Percentiles rank a stretch among this genome's conserved stretches.
These are phyloP conservation scores for Tephrocybe sp. DNA, from an alignment of 768 basidiomycete genomes.

Conservation along the genomic window DNA sequence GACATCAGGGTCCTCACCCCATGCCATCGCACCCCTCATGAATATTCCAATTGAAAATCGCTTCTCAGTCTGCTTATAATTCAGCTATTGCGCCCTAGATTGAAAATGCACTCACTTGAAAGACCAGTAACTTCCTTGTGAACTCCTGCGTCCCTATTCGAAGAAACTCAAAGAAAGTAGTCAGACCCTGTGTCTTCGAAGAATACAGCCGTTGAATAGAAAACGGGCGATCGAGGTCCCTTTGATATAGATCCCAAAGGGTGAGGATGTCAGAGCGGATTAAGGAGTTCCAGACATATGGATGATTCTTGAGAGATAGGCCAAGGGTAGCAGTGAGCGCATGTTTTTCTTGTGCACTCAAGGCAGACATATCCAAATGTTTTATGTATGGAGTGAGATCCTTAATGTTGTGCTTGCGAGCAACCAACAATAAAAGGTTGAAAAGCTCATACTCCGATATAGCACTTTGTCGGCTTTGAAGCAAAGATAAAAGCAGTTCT, in stretches of 20 bases:
- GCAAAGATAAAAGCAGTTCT: slow-evolving; percentile 39
- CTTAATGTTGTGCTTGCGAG: slow-evolving; percentile 36
- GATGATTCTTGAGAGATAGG: slow-evolving; percentile 37
- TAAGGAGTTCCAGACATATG: slow-evolving; percentile 63
- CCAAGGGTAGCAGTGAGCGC: slow-evolving; percentile 41
- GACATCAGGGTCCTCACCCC: slow-evolving; percentile 58
- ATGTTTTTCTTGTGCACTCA: slow-evolving; percentile 52
- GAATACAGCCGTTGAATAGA: slow-evolving; percentile 61
- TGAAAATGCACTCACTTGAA: slow-evolving; percentile 41
- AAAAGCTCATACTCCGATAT: slow-evolving; percentile 63
- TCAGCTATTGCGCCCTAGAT: background rate
- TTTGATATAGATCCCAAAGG: slow-evolving; percentile 45
- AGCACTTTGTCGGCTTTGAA: slow-evolving; percentile 49
- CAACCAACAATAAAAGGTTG: slow-evolving; percentile 44
- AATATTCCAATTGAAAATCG: slow-evolving; percentile 64
- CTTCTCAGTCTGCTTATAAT: slow-evolving; percentile 46
- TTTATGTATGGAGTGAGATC: slow-evolving; percentile 43
- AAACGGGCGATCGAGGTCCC: slow-evolving; percentile 49
- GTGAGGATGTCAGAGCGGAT: slow-evolving; percentile 58
- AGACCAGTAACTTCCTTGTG: slow-evolving; percentile 52
- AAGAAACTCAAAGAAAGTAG: slow-evolving; percentile 62
- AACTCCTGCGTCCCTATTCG: slow-evolving; percentile 54
- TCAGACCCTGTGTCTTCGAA: slow-evolving; percentile 46
- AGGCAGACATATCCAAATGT: slow-evolving; percentile 56
- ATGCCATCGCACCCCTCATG: slow-evolving; percentile 54